Percentiles rank a stretch among this genome's conserved stretches.
phyloP scores from a whole-genome alignment of 495 filamentous ascomycete genomes.

The Xylaria intraflava region DNA sequence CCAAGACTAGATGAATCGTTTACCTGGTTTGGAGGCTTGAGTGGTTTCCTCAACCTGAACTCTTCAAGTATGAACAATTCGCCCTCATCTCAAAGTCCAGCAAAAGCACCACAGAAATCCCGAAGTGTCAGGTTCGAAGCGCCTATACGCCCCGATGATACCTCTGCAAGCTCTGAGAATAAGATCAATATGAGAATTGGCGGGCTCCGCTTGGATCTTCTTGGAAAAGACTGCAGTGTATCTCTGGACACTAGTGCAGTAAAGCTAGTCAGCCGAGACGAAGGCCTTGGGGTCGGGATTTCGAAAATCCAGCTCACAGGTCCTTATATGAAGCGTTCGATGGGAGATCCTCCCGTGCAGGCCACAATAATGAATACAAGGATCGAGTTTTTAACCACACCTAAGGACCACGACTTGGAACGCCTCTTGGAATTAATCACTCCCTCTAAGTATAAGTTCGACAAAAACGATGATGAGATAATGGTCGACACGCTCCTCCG shows the following conservation, averaged over 20 bases:
- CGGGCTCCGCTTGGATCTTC: conserved; percentile 63
- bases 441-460: conserved; percentile 87
- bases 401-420: conserved; percentile 74
- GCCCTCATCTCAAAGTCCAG: conserved; percentile 34
- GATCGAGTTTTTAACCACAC: conserved; percentile 65
- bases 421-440: conserved; percentile 78
- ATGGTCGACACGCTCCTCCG: conserved; percentile 84
- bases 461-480: conserved; percentile 81
- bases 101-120: conserved; percentile 32
- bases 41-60: conserved; percentile 81
- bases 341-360: conserved; percentile 45
- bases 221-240: conserved; percentile 71
- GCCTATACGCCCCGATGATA: conserved; percentile 41
- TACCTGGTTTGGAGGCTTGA: conserved; percentile 84
- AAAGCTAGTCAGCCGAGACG: conserved; percentile 66
- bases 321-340: conserved; percentile 48
- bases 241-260: conserved; percentile 68
- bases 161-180: conserved; percentile 40
- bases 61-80: conserved; percentile 70
- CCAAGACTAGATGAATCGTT: conserved; percentile 79
- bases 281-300: conserved; percentile 62
- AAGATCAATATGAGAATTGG: conserved; percentile 75
- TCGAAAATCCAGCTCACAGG: conserved; percentile 69
- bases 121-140: conserved; percentile 72
- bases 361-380: conserved; percentile 55